Conservation (phyloP, 2,329 filamentous ascomycete species). For the Fonsecaea multimorphosa region DNA sequence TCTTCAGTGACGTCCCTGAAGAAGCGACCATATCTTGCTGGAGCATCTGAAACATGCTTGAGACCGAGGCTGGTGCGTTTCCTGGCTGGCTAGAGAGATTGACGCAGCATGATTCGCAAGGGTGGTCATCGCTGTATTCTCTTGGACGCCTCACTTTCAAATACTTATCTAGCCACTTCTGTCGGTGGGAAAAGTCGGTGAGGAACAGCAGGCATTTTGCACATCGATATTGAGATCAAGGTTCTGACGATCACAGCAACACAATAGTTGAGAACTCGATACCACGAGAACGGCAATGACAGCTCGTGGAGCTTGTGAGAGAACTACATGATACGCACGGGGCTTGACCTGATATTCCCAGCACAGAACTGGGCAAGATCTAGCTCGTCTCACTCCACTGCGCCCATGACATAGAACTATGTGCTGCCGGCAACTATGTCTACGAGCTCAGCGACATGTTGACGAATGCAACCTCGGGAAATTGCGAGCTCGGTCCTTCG, state of each 20-base stretch:
- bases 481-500: slow-evolving; percentile 29
- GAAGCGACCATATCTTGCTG: neutral
- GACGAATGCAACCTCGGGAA: slow-evolving; percentile 33
- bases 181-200: slow-evolving; percentile 1
- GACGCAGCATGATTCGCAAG: slow-evolving; percentile 1
- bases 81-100: neutral
- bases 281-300: neutral
- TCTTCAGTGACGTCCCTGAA: neutral
- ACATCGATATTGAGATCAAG: neutral
- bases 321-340: no score
- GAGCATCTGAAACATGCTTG: neutral
- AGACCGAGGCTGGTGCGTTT: neutral
- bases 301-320: neutral
- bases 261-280: neutral
- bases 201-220: neutral
- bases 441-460: slow-evolving; percentile 7
- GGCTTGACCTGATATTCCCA: neutral
- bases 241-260: neutral
- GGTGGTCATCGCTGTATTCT: neutral
- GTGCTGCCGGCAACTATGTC: neutral
- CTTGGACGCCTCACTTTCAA: slow-evolving; percentile 17
- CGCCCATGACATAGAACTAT: neutral
- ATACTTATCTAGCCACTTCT: neutral
- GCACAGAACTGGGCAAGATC: neutral
- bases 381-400: neutral